Percentiles rank a stretch among this genome's conserved stretches.
Evolutionary conservation across 352 stramenopile species (phyloP).

Genomic region (Phytophthora sp.): DNA sequence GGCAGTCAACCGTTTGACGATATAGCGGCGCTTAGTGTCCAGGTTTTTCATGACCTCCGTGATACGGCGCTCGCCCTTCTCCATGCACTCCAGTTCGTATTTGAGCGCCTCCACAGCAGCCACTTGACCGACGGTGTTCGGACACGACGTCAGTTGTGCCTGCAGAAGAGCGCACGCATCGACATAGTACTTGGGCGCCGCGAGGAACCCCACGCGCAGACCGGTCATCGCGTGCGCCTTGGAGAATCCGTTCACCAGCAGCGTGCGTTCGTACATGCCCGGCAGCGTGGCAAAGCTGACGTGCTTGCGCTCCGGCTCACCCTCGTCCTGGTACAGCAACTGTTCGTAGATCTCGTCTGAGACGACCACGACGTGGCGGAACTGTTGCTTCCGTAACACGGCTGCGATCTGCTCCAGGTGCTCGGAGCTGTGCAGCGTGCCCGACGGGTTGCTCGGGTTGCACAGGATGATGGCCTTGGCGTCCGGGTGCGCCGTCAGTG

Average conservation of each 20-base stretch:
- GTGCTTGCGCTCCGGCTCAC: conserved; percentile 55
- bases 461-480: conserved; percentile 92
- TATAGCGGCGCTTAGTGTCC: conserved; percentile 91
- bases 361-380: conserved; percentile 85
- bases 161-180: conserved; percentile 92
- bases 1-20: conserved; percentile 75
- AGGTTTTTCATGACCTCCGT: conserved; percentile 57
- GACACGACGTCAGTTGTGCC: conserved; percentile 95
- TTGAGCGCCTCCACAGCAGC: conserved; percentile 90
- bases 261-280: conserved; percentile 90
- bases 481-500: conserved; percentile 71
- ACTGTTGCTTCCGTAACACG: conserved; percentile 29
- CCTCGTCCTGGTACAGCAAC: conserved; percentile 89
- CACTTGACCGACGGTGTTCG: conserved; percentile 92
- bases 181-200: conserved; percentile 72
- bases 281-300: conserved; percentile 74
- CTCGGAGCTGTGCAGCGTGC: conserved; percentile 73
- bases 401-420: conserved; percentile 60
- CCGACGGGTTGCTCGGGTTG: conserved; percentile 96
- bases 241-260: conserved; percentile 53
- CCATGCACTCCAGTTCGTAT: conserved; percentile 77
- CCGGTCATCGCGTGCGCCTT: conserved; percentile 97
- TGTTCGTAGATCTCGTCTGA: conserved; percentile 97
- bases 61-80: conserved; percentile 52
- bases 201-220: conserved; percentile 93